phyloP scores from a whole-genome alignment of 768 basidiomycete genomes.

The Hygrophoropsis aurantiaca region DNA sequence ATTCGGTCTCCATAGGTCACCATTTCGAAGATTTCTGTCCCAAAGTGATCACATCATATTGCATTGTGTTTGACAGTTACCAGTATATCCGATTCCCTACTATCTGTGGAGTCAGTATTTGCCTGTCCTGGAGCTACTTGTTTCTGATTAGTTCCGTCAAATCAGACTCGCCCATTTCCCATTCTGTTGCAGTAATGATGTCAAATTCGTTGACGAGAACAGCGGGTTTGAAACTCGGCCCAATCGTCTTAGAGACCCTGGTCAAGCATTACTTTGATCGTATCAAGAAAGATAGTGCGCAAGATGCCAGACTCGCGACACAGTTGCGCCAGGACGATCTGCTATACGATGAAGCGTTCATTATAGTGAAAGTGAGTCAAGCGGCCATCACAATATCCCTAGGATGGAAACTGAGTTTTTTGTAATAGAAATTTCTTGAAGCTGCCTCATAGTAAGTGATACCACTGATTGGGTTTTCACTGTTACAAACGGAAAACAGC shows the following conservation, averaged over 20 bases:
- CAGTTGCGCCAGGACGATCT: slow-evolving; percentile 70
- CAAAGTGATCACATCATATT: no score
- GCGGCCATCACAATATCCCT: neutral
- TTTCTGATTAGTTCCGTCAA: no score
- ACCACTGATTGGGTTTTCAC: neutral
- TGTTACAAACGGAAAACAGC: slow-evolving; percentile 34
- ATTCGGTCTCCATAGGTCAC: no score
- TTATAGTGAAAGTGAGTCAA: slow-evolving; percentile 62
- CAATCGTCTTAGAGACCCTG: slow-evolving; percentile 73
- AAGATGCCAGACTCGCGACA: slow-evolving; percentile 41
- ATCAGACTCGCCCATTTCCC: neutral
- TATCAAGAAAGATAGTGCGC: slow-evolving; percentile 41
- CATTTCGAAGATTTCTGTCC: no score
- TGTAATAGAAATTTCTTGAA: slow-evolving; percentile 66
- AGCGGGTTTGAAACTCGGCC: slow-evolving; percentile 66
- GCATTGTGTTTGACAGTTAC: no score
- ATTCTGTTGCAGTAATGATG: no score
- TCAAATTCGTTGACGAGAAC: slow-evolving; percentile 61
- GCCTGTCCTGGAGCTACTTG: no score
- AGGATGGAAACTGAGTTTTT: neutral
- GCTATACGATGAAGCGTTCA: slow-evolving; percentile 79
- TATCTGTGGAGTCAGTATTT: neutral
- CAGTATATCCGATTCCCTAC: no score
- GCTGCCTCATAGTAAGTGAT: slow-evolving; percentile 62
- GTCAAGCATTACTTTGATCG: slow-evolving; percentile 84